Base-by-base conservation (phyloP, 768 basidiomycete species). In the Roridomyces roridus region DNA sequence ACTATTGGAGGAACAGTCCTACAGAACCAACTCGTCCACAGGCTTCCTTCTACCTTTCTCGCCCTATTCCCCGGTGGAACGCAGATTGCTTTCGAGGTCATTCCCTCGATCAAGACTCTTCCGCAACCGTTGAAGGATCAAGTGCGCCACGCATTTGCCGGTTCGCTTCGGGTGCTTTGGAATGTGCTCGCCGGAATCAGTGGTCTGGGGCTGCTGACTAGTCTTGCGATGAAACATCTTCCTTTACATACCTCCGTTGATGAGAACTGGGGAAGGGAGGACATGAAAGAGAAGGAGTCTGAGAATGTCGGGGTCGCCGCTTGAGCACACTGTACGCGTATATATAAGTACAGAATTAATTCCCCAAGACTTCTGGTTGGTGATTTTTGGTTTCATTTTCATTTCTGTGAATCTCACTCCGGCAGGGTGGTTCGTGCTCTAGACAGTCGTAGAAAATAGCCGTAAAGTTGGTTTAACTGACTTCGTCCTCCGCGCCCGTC, bases 1-100 rank as follows among this genome's bases (percentile, higher is more conserved):
- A 72, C 79, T 0, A 76, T 87, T 51, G 78, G 81, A 2, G 73
- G 73, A 17, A 75, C 79, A 0, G 73, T 86, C 43, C 70, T 87
- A 5, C 80, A 83, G 58, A 87, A 84, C 65, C 57, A 78, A 47
- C 75, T 87, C 14, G 63, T 63, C 7, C 70, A 62, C 37, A 66
- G 61, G 0, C 76, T 87, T 0, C 82, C 85, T 0, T 34, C 58
- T 2, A 70, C 64, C 1, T 80, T 83, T 44, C 28, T 71, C 17
- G 47, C 63, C 0, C 64, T 69, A 28, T 65, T 80, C 60, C 70
- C 74, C 0, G 55, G 65, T 17, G 77, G 76, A 10, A 67, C 70
- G 17, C 73, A 80, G 37, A 68, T 84, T 46, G 70, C 77, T 15
- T 84, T 79, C 59, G 70, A 78, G 0, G 71, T 77, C 24, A 83